Base-by-base conservation (phyloP, 768 basidiomycete species). In the Collybiopsis confluens region DNA sequence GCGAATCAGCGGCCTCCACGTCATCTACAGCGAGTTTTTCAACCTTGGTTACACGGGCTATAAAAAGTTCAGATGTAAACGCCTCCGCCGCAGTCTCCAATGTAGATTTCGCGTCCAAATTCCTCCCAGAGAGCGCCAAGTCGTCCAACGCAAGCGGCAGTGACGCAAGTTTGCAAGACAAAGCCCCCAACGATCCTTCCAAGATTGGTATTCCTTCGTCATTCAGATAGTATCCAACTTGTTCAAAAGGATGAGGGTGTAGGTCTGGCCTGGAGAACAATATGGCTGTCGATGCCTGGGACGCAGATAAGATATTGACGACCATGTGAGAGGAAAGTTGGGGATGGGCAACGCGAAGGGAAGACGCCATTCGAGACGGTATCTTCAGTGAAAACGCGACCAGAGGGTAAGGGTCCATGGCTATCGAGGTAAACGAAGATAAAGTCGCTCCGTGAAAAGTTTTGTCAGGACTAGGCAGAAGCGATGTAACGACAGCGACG, bases 351-450 rank as follows among this genome's bases (percentile, higher is more conserved):
- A 73, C 51, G 50, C 72, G 70, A 24, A 90, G 76, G 1, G 81
- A 71, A 2, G 75, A 70, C 0, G 93, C 92, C 83, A 96, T 90
- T 3, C 92, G 78, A 0, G 93, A 96, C 3, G 95, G 95, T 16
- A 92, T 77, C 30, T 92, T 87, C 18, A 98, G 78, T 16, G 93
- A 87, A 67, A 98, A 98, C 0, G 92, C 80, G 62, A 98, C 80
- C 54, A 97, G 80, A 0, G 94, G 92, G 59, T 83, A 73, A 1
- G 95, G 95, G 59, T 92, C 83, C 76, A 98, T 82, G 2, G 95
- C 83, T 63, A 98, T 84, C 26, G 92, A 93, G 20, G 92, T 84
- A 65, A 98, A 93, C 1, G 93, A 96, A 8, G 95, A 95, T 28
- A 98, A 76, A 1, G 95, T 98, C 20, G 93, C 92, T 59, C 95